These are phyloP conservation scores for Populus tomentosa DNA, from an alignment of 441 rosid species.

Conservation along the genomic window DNA sequence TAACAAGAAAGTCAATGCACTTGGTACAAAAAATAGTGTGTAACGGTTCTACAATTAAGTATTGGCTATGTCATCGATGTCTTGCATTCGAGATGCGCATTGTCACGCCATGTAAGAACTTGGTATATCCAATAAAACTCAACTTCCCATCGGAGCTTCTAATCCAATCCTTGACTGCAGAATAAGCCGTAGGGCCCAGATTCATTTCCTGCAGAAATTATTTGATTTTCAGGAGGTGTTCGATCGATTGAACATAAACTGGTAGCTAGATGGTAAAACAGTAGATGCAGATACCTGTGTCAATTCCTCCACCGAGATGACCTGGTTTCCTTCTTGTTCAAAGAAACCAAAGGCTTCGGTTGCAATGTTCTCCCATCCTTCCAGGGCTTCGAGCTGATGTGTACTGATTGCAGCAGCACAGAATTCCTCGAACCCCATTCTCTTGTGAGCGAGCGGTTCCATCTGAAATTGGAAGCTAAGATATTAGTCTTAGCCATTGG, in stretches of 20 bases:
- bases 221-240: background rate
- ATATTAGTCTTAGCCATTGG: background rate
- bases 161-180: conserved; percentile 66
- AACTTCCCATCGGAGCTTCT: conserved; percentile 80
- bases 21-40: background rate
- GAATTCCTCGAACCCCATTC: conserved; percentile 80
- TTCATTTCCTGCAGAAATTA: conserved; percentile 65
- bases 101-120: conserved; percentile 91
- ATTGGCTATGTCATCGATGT: conserved; percentile 39
- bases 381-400: conserved; percentile 76
- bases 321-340: conserved; percentile 79
- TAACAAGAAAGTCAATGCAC: background rate
- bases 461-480: conserved; percentile 36
- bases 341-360: conserved; percentile 62
- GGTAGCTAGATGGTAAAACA: background rate
- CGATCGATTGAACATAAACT: too few relatives aligned
- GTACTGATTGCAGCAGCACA: conserved; percentile 87
- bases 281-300: conserved; percentile 48
- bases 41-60: background rate
- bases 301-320: conserved; percentile 74
- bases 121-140: conserved; percentile 74
- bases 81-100: conserved; percentile 69
- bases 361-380: conserved; percentile 77
- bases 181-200: conserved; percentile 68
- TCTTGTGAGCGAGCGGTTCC: conserved; percentile 70